phyloP scores from a whole-genome alignment of 1,284 basidiomycete genomes.

The Cutaneotrichosporon cavernicola region DNA sequence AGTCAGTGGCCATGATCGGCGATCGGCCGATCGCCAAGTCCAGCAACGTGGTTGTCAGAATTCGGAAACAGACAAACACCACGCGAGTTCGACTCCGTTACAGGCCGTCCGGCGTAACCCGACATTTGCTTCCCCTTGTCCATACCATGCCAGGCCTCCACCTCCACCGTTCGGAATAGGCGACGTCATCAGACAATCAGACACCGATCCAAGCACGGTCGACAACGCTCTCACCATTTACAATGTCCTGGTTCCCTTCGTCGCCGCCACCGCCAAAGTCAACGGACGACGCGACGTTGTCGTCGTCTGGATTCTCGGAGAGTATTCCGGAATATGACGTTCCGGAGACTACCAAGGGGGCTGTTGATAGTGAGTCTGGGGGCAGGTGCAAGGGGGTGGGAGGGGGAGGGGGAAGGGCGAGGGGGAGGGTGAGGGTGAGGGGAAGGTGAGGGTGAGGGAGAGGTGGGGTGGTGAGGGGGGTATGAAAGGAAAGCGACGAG shows the following conservation, averaged over 20 bases:
- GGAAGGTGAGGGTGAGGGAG: background rate
- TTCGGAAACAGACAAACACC: too few species aligned
- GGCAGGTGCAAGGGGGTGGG: background rate
- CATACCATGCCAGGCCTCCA: background rate
- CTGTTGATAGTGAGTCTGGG: background rate
- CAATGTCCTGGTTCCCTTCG: background rate
- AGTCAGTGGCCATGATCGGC: too few species aligned
- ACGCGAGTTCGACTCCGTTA: background rate
- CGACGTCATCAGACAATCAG: background rate
- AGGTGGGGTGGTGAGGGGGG: too few species aligned
- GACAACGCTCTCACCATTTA: background rate
- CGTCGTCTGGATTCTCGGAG: background rate
- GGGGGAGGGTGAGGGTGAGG: background rate
- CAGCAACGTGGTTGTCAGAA: too few species aligned
- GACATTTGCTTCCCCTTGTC: background rate
- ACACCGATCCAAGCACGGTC: background rate
- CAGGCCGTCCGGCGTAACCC: background rate
- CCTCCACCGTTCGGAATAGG: constrained; percentile 1
- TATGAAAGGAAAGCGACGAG: too few species aligned
- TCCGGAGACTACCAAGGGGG: background rate
- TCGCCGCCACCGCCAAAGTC: background rate
- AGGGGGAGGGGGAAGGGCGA: background rate
- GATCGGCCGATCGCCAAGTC: too few species aligned
- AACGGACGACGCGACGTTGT: background rate
- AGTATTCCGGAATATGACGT: background rate